phyloP scores from a whole-genome alignment of 164 flowering plant genomes.

The Tinospora cordifolia region DNA sequence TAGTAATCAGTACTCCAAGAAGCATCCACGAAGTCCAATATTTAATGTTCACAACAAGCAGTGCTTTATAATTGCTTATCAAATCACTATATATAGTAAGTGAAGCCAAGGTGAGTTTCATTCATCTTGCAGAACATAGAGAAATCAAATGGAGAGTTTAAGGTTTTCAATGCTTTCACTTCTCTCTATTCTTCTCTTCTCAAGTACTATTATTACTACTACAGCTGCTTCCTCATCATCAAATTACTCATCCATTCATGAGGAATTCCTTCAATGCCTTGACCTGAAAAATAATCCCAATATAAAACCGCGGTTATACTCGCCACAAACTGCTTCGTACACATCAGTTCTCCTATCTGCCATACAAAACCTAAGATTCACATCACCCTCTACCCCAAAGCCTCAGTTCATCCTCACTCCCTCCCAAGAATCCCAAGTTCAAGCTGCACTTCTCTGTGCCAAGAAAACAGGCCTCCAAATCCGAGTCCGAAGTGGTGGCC shows the following conservation, averaged over 20 bases:
- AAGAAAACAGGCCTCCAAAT: background rate
- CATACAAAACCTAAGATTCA: background rate
- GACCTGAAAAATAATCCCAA: background rate
- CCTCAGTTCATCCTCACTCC: background rate
- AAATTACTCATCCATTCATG: background rate
- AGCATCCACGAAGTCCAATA: too few relatives aligned
- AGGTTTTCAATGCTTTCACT: too few relatives aligned
- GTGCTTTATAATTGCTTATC: too few relatives aligned
- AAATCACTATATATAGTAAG: too few relatives aligned
- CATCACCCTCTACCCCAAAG: background rate
- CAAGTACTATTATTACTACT: too few relatives aligned
- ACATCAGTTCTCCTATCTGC: background rate
- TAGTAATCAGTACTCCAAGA: too few relatives aligned
- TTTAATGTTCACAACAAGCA: too few relatives aligned
- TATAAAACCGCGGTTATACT: background rate
- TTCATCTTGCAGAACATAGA: too few relatives aligned
- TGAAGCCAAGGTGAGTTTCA: too few relatives aligned
- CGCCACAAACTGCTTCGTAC: background rate
- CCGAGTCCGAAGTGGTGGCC: background rate
- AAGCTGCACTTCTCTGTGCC: background rate
- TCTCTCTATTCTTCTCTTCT: too few relatives aligned
- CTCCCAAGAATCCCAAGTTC: constrained; percentile 2
- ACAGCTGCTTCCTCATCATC: background rate
- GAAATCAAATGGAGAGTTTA: too few relatives aligned
- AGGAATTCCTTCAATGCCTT: background rate